A percentile compares a stretch with the other conserved stretches of the same genome.
phyloP scores from a whole-genome alignment of 371 early-diverging fungal species.

The Saksenaea oblongispora region DNA sequence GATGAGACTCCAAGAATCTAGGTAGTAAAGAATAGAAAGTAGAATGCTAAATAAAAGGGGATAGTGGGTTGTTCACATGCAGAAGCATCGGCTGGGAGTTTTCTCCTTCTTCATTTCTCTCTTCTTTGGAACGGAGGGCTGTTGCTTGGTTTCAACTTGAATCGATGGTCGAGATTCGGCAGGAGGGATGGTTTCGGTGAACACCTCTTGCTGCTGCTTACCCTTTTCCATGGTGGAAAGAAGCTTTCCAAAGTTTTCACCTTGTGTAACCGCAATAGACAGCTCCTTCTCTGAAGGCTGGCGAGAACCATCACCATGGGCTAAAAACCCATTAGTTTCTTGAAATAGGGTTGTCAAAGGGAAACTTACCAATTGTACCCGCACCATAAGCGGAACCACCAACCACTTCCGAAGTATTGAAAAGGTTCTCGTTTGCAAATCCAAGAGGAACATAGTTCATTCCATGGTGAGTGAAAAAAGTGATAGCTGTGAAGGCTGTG shows the following conservation, averaged over 20 bases:
- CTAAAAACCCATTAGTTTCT: conserved; percentile 30
- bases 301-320: conserved; percentile 57
- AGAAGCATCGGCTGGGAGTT: conserved; percentile 11
- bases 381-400: conserved; percentile 67
- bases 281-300: conserved; percentile 61
- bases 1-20: neutral
- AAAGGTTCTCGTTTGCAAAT: conserved; percentile 30
- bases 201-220: neutral
- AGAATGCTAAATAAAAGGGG: neutral
- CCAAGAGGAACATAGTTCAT: conserved; percentile 70
- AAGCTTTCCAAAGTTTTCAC: conserved; percentile 55
- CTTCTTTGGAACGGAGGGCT: neutral
- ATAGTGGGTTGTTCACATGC: conserved; percentile 12
- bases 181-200: neutral
- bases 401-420: conserved; percentile 27
- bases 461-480: conserved; percentile 69
- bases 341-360: neutral
- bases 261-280: conserved; percentile 60
- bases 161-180: neutral
- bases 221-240: conserved; percentile 17
- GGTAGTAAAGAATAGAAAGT: neutral
- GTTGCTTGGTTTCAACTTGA: neutral
- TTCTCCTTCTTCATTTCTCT: conserved; percentile 10
- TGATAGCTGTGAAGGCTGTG: conserved; percentile 56
- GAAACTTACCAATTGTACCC: conserved; percentile 43